Base-by-base conservation (phyloP, 73 alveolate genomes). In the Blepharisma stoltei region DNA sequence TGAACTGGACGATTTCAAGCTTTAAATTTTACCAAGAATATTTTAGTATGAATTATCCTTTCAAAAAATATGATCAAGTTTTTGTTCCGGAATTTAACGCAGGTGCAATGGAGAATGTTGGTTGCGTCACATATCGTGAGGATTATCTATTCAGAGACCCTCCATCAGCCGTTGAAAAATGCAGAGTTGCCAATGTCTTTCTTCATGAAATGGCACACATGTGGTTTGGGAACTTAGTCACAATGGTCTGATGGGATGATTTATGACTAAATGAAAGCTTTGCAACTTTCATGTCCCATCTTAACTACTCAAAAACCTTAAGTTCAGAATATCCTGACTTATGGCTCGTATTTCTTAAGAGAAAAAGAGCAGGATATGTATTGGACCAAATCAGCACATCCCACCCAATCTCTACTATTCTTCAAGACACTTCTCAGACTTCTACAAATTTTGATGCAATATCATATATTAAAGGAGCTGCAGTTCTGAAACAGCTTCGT, bases 21-120 rank as follows among this genome's bases (percentile, higher is more conserved):
- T 87, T 89, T 79, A 79, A 89, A 80, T 89, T 81, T 55, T 93
- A 92, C 83, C 82, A 86, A 50, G 78, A 86, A 60, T 89, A 84
- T 83, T 97, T 95, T 54, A 98, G 95, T 70, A 67, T 54, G 32
- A 89, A 90, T n/a, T 96, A 82, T 83, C 98, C 97, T 66, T 96
- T 95, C 92, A 83, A 75, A 54, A 96, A 96, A 89, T 96, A 94
- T 82, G 99, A 96, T 81, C 93, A 94, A 86, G 84, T 94, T 27
- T 94, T 94, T 83, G 86, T 92, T 49, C 99, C 99, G 6, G 99
- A 96, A 90, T 94, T 86, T 73, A 88, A 88, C 67, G 85, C 85
- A 85, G 98, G 98, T 4, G 99, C 99, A 9, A 96, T 96, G 99
- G 99, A 96, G 83, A 96, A 96, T 82, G 99, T 94, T 0, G 99